Percentiles rank a stretch among this genome's conserved stretches.
phyloP scores from a whole-genome alignment of 2,329 filamentous ascomycete species.

The Colletotrichum navitas region DNA sequence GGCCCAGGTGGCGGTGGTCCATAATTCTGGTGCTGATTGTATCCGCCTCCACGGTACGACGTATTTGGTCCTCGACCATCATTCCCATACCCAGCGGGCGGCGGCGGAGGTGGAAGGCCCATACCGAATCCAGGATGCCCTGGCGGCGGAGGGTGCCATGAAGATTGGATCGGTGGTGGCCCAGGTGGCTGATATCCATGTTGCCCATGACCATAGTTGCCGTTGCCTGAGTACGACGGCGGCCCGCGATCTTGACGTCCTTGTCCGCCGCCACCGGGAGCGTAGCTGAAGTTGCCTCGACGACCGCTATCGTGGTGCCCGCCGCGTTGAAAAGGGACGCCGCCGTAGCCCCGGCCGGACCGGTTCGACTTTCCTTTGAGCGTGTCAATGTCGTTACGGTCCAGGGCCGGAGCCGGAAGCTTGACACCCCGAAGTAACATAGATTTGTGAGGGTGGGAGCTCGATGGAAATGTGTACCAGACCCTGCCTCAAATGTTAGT shows the following conservation, averaged over 20 bases:
- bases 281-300: constrained; percentile 67
- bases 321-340: constrained; percentile 67
- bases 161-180: constrained; percentile 43
- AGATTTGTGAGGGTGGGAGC: constrained; percentile 84
- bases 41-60: constrained; percentile 23
- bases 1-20: constrained; percentile 21
- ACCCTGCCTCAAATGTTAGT: constrained; percentile 69
- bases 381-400: constrained; percentile 79
- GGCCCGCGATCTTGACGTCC: constrained; percentile 40
- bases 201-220: constrained; percentile 41
- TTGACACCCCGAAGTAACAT: constrained; percentile 91
- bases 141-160: constrained; percentile 60
- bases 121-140: constrained; percentile 58
- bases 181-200: constrained; percentile 4
- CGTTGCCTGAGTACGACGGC: constrained; percentile 31
- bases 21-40: constrained; percentile 31
- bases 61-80: constrained; percentile 33
- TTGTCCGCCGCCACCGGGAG: constrained; percentile 46
- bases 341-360: constrained; percentile 77
- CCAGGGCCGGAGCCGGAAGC: constrained; percentile 78
- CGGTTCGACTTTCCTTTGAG: constrained; percentile 75
- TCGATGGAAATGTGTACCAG: constrained; percentile 84
- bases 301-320: constrained; percentile 59
- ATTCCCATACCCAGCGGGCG: constrained; percentile 53
- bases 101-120: constrained; percentile 61